Percentiles rank a stretch among this genome's conserved stretches.
Evolutionary conservation across 345 rosid genomes (phyloP).

Genomic region (Erysimum cheiranthoides): DNA sequence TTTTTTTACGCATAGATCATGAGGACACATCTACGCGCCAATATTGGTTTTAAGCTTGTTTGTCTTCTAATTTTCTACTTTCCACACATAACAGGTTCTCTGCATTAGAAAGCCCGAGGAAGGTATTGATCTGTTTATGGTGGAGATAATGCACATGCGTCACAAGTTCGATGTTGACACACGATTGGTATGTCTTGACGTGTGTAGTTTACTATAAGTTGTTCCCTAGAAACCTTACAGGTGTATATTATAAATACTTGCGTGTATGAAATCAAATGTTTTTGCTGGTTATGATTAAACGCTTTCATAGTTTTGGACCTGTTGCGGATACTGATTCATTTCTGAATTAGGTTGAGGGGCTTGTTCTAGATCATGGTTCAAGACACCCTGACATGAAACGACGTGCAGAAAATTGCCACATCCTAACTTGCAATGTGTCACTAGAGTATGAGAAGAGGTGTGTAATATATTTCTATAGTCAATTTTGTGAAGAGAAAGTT

Average conservation of each 20-base stretch:
- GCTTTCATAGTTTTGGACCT: conserved; percentile 5
- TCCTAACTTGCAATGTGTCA: conserved; percentile 94
- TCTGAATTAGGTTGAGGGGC: conserved; percentile 88
- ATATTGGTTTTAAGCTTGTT: conserved; percentile 7
- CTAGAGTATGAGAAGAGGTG: conserved; percentile 99
- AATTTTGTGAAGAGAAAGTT: neutral
- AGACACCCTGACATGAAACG: conserved; percentile 99
- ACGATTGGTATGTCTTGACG: conserved; percentile 61
- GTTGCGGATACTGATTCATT: conserved; percentile 18
- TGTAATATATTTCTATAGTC: conserved; percentile 11
- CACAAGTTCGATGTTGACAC: conserved; percentile 98
- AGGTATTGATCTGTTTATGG: conserved; percentile 95
- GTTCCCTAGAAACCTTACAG: neutral
- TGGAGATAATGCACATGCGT: conserved; percentile 99
- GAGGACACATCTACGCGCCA: neutral
- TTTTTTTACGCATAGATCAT: neutral
- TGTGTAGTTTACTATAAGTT: neutral
- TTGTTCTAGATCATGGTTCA: conserved; percentile 98
- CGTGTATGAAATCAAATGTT: neutral
- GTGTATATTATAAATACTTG: conserved; percentile 1
- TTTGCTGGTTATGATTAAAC: neutral
- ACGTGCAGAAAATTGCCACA: conserved; percentile 91
- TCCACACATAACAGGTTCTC: conserved; percentile 69
- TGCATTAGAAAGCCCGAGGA: conserved; percentile 91
- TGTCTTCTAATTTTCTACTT: conserved; percentile 8